Conservation (phyloP, 83 land plant species). For the Picea abies region DNA sequence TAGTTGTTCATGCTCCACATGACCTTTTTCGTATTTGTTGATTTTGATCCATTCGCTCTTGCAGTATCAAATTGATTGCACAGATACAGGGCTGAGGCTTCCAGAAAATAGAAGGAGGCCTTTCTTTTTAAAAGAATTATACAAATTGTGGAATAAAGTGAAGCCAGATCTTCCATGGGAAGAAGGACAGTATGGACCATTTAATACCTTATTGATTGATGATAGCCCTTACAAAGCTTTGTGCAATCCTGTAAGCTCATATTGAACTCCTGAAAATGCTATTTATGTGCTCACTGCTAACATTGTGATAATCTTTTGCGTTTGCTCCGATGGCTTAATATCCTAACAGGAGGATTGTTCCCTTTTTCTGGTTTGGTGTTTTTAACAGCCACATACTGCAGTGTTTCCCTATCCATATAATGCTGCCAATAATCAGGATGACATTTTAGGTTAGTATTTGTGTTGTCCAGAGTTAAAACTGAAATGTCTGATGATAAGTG, state of each 20-base stretch:
- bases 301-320: neutral
- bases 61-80: neutral
- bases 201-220: no score
- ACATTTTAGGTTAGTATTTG: slow-evolving; percentile 34
- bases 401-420: slow-evolving; percentile 43
- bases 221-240: no score
- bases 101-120: no score
- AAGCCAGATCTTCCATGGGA: no score
- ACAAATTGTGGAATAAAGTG: no score
- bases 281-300: neutral
- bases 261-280: neutral
- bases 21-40: no score
- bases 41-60: no score
- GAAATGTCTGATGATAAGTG: neutral
- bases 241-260: slow-evolving; percentile 22
- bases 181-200: no score
- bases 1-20: no score
- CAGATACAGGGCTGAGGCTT: no score
- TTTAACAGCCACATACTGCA: slow-evolving; percentile 43
- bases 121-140: no score
- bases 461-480: neutral
- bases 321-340: neutral
- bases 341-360: neutral
- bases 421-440: slow-evolving; percentile 20
- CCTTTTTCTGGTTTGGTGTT: neutral